Conservation (phyloP, 306 rosid species). For the Quercus glauca region DNA sequence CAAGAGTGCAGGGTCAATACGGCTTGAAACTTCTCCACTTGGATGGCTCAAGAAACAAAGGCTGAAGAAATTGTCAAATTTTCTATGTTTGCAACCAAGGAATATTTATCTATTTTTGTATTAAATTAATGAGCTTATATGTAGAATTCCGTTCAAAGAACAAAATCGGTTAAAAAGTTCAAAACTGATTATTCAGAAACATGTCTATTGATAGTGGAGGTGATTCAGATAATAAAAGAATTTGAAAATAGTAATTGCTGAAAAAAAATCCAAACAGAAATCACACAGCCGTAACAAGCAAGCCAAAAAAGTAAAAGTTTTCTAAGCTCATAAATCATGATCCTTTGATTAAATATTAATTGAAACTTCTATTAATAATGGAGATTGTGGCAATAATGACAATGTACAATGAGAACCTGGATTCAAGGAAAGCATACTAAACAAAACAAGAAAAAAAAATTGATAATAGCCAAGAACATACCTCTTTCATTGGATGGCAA, state of each 20-base stretch:
- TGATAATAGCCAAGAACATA: background rate
- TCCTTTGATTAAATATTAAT: background rate
- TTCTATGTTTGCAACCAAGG: slow-evolving; percentile 17
- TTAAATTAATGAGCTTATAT: slow-evolving; percentile 17
- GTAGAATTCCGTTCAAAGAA: slow-evolving; percentile 19
- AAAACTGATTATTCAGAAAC: background rate
- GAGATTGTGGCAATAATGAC: background rate
- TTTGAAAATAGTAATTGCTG: background rate
- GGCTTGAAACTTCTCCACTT: slow-evolving; percentile 16
- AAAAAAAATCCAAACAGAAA: background rate
- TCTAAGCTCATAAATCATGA: background rate
- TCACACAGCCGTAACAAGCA: background rate
- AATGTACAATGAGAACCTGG: background rate
- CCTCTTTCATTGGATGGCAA: background rate
- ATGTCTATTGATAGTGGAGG: background rate
- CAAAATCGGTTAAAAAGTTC: slow-evolving; percentile 4
- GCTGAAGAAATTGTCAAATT: slow-evolving; percentile 23
- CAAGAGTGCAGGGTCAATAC: slow-evolving; percentile 3
- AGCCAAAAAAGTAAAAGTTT: background rate
- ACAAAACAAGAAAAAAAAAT: background rate
- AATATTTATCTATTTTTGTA: slow-evolving; percentile 16
- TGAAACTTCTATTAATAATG: background rate
- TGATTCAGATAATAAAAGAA: background rate
- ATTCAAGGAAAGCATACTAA: background rate
- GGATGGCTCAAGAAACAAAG: slow-evolving; percentile 16